Evolutionary conservation across 495 filamentous ascomycete species (phyloP).

Genomic region (Lindgomyces ingoldianus): DNA sequence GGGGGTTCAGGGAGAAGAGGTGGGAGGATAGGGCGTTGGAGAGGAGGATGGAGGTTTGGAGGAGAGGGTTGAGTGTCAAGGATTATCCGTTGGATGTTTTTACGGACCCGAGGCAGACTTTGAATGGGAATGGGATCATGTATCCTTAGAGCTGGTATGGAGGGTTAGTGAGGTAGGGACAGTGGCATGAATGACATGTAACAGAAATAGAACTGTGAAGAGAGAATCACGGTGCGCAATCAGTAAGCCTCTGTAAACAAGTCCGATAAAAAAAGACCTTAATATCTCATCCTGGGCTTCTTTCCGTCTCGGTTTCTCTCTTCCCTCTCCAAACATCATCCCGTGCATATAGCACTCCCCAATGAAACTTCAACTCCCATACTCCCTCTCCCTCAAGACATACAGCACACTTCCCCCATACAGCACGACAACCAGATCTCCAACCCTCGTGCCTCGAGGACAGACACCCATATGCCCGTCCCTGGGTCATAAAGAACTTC

Average conservation of each 20-base stretch:
- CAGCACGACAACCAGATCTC: not conserved
- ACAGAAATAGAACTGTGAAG: no score
- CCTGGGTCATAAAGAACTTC: constrained; percentile 4
- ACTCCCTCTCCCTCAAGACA: not conserved
- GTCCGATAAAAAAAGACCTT: not conserved
- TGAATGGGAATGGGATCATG: constrained; percentile 19
- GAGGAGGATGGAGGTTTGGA: constrained; percentile 26
- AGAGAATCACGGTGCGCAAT: no score
- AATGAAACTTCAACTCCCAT: not conserved
- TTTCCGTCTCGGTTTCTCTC: not conserved
- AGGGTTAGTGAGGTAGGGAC: no score
- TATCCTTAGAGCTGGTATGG: no score
- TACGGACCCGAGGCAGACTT: constrained; percentile 16
- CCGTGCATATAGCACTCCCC: constrained; percentile 12
- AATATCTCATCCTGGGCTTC: not conserved
- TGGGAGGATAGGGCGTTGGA: constrained; percentile 9
- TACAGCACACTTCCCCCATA: constrained; percentile 6
- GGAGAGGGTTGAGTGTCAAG: not conserved
- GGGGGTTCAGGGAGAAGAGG: constrained; percentile 9
- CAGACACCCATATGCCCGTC: not conserved
- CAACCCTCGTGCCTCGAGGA: not conserved
- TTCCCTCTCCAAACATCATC: constrained; percentile 8
- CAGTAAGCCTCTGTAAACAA: not conserved
- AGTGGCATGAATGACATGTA: no score
- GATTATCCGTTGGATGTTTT: constrained; percentile 34